Conservation (phyloP, 1,284 basidiomycete species). For the Grifola frondosa region DNA sequence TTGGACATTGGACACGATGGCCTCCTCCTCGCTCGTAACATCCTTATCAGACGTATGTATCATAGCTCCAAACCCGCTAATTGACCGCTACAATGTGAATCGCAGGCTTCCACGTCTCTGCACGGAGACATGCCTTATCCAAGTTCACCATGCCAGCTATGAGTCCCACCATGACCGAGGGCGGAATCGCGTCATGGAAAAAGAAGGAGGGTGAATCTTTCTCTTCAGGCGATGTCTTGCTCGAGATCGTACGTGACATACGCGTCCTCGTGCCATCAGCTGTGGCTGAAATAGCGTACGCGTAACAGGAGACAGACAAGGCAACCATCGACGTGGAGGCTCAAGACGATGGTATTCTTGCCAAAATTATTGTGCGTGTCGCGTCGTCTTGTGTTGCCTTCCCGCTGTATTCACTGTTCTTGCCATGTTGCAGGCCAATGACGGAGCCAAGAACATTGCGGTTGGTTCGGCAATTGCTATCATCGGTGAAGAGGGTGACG, state of each 20-base stretch:
- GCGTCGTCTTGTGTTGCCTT: neutral
- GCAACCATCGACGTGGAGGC: slow-evolving; percentile 99
- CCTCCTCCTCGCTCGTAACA: slow-evolving; percentile 57
- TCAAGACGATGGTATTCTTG: slow-evolving; percentile 93
- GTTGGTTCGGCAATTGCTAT: slow-evolving; percentile 91
- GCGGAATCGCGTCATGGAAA: slow-evolving; percentile 97
- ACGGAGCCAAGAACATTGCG: slow-evolving; percentile 84
- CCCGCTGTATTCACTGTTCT: slow-evolving; percentile 4
- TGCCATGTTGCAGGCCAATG: slow-evolving; percentile 52
- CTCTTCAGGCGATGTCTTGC: slow-evolving; percentile 86
- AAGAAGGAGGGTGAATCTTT: slow-evolving; percentile 94
- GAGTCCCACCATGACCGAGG: slow-evolving; percentile 99
- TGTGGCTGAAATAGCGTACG: slow-evolving; percentile 7
- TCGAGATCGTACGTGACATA: slow-evolving; percentile 77
- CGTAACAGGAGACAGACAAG: slow-evolving; percentile 93
- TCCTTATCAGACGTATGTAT: slow-evolving; percentile 65
- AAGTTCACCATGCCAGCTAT: slow-evolving; percentile 99
- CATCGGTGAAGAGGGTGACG: slow-evolving; percentile 91
- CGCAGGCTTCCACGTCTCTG: slow-evolving; percentile 85
- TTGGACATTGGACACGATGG: slow-evolving; percentile 41
- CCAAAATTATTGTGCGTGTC: slow-evolving; percentile 78
- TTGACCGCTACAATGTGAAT: slow-evolving; percentile 9
- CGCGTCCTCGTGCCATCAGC: neutral
- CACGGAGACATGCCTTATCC: slow-evolving; percentile 74
- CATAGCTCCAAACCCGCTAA: neutral